These are phyloP conservation scores for Saccharum officinarum DNA, from an alignment of 176 grass and related monocot genomes.

Conservation along the genomic window DNA sequence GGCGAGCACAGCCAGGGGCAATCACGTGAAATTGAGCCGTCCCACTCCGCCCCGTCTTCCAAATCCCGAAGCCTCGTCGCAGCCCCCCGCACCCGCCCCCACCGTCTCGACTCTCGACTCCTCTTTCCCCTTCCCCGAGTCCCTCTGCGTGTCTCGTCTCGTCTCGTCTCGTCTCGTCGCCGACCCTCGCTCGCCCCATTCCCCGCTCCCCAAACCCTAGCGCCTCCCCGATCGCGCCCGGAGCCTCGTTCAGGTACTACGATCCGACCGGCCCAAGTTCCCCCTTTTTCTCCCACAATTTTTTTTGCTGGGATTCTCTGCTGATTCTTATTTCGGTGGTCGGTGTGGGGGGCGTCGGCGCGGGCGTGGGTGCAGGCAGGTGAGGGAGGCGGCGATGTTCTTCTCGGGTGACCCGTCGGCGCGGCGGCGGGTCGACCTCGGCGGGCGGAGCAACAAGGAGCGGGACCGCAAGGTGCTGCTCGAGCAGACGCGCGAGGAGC, in stretches of 20 bases:
- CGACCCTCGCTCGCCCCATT: background rate
- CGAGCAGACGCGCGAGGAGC: slow-evolving; percentile 82
- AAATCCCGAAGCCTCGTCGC: background rate
- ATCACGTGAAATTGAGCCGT: slow-evolving; percentile 1
- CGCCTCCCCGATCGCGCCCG: slow-evolving; percentile 14
- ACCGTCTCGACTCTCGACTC: background rate
- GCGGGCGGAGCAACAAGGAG: slow-evolving; percentile 94
- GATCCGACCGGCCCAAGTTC: slow-evolving; percentile 25
- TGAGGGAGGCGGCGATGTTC: slow-evolving; percentile 50
- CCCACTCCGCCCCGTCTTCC: background rate
- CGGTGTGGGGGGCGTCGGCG: background rate
- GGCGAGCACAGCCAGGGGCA: background rate
- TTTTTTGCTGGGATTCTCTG: slow-evolving; percentile 20
- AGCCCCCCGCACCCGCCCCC: background rate
- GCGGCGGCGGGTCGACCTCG: slow-evolving; percentile 86
- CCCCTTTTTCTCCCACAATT: background rate
- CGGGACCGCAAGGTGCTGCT: slow-evolving; percentile 88
- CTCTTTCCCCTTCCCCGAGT: background rate
- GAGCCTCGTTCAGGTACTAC: slow-evolving; percentile 9
- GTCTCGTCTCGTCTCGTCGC: background rate
- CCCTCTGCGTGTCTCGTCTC: background rate
- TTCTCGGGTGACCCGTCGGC: slow-evolving; percentile 87
- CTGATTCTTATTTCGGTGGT: background rate
- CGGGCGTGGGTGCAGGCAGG: background rate
- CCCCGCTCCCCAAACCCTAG: slow-evolving; percentile 36